Evolutionary conservation across 2,329 filamentous ascomycete species (phyloP), one percentile per base, ranked within the genome.

Genomic region (Aureobasidium melanogenum): DNA sequence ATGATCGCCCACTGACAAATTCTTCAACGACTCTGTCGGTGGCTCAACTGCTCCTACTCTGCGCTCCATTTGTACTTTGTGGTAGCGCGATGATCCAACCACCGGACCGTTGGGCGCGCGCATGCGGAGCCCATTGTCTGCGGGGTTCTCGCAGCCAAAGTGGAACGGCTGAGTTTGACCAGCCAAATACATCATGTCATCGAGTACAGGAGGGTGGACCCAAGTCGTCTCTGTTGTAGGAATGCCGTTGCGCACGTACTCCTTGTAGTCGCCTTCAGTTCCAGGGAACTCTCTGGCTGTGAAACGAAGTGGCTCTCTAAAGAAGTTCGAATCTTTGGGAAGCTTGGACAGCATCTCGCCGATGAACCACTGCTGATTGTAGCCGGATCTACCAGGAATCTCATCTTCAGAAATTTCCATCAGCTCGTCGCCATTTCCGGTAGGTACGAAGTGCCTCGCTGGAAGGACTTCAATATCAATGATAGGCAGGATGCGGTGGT

Each of bases 401-500:
- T 76, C 67, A 7, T 72, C 70, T n/a, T 73, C 78, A 1, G 76
- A 70, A 8, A 83, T 76, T 64, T 82, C 79, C 15, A 73, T 68
- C 8, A 80, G 70, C 3, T 61, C 61, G 1, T 71, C 71, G 14
- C 67, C 67, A 2, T 70, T 67, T 3, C 72, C 66, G 17, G 70
- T 65, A 5, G 73, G 76, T 2, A 79, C 71, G 69, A 80, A 83
- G 67, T 84, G 81, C 12, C 78, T 76, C 0, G 81, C 71, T 1
- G 81, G 80, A 0, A 83, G 72, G 10, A 83, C 74, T 66, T 83
- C 77, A 14, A 79, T 76, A 57, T 83, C 78, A 30, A 79, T 73
- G 24, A 84, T 74, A 3, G 81, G 81, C n/a, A 80, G 76, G 28
- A 81, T 72, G 28, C 78, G 77, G 63, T 83, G 80, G 64, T 77